phyloP scores from a whole-genome alignment of 495 filamentous ascomycete species.

The Penicillium simplicissimum region DNA sequence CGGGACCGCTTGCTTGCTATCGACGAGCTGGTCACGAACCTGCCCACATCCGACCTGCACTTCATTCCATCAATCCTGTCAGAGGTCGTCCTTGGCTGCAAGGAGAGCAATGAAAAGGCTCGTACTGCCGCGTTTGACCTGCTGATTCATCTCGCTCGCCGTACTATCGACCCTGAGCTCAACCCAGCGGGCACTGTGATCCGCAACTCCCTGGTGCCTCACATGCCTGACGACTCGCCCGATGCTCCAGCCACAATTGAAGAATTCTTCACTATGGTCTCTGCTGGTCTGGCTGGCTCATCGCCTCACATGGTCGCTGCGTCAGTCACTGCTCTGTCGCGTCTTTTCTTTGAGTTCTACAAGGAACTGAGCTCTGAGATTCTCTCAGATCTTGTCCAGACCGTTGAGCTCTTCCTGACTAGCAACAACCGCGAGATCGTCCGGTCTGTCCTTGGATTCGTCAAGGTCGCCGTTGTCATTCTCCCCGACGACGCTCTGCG shows the following conservation, averaged over 20 bases:
- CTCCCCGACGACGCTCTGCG: slow-evolving; percentile 74
- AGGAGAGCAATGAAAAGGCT: slow-evolving; percentile 95
- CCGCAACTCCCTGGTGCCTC: slow-evolving; percentile 76
- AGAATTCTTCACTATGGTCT: slow-evolving; percentile 98
- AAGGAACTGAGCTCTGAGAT: slow-evolving; percentile 56
- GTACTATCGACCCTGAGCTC: slow-evolving; percentile 59
- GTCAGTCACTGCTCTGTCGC: slow-evolving; percentile 85
- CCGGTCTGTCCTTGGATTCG: slow-evolving; percentile 86
- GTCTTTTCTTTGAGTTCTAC: slow-evolving; percentile 88
- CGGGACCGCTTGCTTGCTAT: slow-evolving; percentile 84
- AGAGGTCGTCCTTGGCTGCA: slow-evolving; percentile 91
- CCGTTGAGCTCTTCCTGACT: slow-evolving; percentile 90
- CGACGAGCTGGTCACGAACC: slow-evolving; percentile 69
- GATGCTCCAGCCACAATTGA: slow-evolving; percentile 75
- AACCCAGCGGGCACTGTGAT: slow-evolving; percentile 68
- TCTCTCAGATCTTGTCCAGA: slow-evolving; percentile 78
- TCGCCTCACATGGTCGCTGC: slow-evolving; percentile 96
- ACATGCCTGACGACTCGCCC: slow-evolving; percentile 81
- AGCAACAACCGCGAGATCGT: slow-evolving; percentile 97
- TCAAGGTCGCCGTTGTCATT: slow-evolving; percentile 91
- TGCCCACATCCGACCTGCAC: slow-evolving; percentile 74
- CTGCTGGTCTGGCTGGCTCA: slow-evolving; percentile 85
- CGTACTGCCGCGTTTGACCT: slow-evolving; percentile 86
- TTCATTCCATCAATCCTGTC: slow-evolving; percentile 91
- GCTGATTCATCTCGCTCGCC: slow-evolving; percentile 82